Evolutionary conservation across 805 yeast genomes (phyloP).

Genomic region (Yamadazyma akitaensis): DNA sequence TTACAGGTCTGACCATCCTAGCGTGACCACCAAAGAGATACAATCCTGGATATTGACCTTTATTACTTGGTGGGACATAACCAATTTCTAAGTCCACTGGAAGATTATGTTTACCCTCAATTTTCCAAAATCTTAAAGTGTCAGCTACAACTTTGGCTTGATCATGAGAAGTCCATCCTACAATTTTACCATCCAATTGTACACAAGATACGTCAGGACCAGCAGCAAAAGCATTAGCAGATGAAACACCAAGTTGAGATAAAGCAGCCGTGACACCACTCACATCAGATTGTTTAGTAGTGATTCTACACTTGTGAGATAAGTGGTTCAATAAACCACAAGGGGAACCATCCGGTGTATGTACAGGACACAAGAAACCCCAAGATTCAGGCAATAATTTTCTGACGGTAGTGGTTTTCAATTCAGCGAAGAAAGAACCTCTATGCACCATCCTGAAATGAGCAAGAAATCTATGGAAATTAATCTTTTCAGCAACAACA

Average conservation of each 20-base stretch:
- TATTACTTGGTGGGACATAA: constrained; percentile 89
- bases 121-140: constrained; percentile 89
- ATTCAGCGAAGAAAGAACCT: constrained; percentile 98
- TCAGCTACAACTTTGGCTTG: constrained; percentile 86
- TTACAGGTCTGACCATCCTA: constrained; percentile 94
- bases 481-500: constrained; percentile 97
- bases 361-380: constrained; percentile 99
- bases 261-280: constrained; percentile 65
- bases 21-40: constrained; percentile 88
- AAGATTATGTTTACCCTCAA: constrained; percentile 70
- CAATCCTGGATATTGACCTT: constrained; percentile 97
- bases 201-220: constrained; percentile 89
- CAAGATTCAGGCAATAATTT: constrained; percentile 95
- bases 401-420: constrained; percentile 96
- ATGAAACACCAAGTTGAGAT: constrained; percentile 73
- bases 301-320: constrained; percentile 88
- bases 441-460: constrained; percentile 99
- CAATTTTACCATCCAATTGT: constrained; percentile 85
- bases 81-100: constrained; percentile 91
- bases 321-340: constrained; percentile 97
- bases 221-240: constrained; percentile 76
- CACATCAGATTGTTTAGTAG: constrained; percentile 74
- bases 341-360: constrained; percentile 99
- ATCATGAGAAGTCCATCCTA: constrained; percentile 92
- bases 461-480: constrained; percentile 94